These are phyloP conservation scores for Xerocomus nothofagi DNA, from an alignment of 1,284 basidiomycete species.

Conservation along the genomic window DNA sequence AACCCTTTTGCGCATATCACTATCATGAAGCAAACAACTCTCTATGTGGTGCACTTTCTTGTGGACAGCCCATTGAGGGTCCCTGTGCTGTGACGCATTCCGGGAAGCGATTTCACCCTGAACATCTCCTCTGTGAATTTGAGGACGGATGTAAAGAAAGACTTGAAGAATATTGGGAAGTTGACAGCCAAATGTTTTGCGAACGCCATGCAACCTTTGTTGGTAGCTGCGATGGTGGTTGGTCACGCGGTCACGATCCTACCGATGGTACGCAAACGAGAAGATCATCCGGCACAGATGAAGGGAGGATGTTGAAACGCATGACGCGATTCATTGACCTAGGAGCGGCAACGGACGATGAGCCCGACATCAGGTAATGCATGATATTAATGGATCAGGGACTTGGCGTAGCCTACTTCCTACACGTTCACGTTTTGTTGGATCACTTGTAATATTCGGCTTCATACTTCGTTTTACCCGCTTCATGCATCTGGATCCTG, in stretches of 20 bases:
- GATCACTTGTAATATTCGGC: conserved; percentile 23
- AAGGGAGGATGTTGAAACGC: conserved; percentile 56
- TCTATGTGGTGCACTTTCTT: conserved; percentile 74
- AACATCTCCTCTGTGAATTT: conserved; percentile 74
- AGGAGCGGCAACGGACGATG: conserved; percentile 30
- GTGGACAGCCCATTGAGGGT: conserved; percentile 87
- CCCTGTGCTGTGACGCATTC: conserved; percentile 81
- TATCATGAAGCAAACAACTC: conserved; percentile 89
- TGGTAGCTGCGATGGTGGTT: conserved; percentile 15
- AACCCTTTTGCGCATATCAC: conserved; percentile 85
- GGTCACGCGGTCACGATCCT: conserved; percentile 20
- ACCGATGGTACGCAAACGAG: conserved; percentile 23
- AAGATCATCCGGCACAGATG: conserved; percentile 33
- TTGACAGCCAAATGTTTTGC: conserved; percentile 79
- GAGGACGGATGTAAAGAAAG: conserved; percentile 57
- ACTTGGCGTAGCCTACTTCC: conserved; percentile 10
- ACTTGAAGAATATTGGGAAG: conserved; percentile 83
- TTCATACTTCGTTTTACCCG: conserved; percentile 17
- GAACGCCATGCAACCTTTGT: conserved; percentile 63
- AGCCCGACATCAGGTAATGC: conserved; percentile 35
- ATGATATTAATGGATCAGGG: conserved; percentile 19
- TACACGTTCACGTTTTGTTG: conserved; percentile 15
- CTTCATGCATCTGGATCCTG: conserved; percentile 21
- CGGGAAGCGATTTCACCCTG: conserved; percentile 80
- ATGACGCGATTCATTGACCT: conserved; percentile 67